These are phyloP conservation scores for Cucurbitaria berberidis DNA, from an alignment of 2,329 filamentous ascomycete genomes.

Conservation along the genomic window DNA sequence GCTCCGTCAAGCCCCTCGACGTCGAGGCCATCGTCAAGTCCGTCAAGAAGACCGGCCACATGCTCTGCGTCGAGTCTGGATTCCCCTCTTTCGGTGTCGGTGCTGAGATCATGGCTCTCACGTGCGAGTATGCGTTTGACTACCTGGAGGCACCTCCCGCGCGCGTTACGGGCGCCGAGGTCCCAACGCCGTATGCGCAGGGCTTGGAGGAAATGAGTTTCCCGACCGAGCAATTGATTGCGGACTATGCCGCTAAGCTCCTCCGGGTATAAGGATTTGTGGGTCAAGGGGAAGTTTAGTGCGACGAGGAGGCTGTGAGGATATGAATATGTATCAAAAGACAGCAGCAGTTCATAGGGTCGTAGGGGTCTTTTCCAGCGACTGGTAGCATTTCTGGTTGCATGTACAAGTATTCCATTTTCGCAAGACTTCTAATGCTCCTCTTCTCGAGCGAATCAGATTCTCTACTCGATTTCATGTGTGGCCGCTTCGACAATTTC, in stretches of 20 bases:
- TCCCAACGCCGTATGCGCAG: conserved; percentile 93
- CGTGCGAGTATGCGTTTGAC: conserved; percentile 98
- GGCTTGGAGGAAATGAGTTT: conserved; percentile 95
- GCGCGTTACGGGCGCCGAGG: conserved; percentile 94
- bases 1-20: conserved; percentile 95
- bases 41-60: conserved; percentile 96
- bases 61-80: conserved; percentile 91
- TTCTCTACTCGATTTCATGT: neutral
- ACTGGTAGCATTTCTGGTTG: conserved; percentile 20
- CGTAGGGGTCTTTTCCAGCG: conserved; percentile 15
- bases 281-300: neutral
- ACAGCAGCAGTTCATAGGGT: conserved; percentile 1
- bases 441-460: neutral
- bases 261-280: conserved; percentile 68
- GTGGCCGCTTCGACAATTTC: too few species aligned
- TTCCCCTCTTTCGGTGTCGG: conserved; percentile 95
- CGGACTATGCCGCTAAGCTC: conserved; percentile 87
- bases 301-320: neutral
- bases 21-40: conserved; percentile 95
- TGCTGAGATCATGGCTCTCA: conserved; percentile 89
- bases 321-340: conserved; percentile 32
- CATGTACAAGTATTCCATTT: conserved; percentile 30
- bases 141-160: conserved; percentile 94
- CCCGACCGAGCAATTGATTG: conserved; percentile 87
- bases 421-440: conserved; percentile 23